These are phyloP conservation scores for Sequoiadendron giganteum DNA, from an alignment of 75 land plant species.

Conservation along the genomic window DNA sequence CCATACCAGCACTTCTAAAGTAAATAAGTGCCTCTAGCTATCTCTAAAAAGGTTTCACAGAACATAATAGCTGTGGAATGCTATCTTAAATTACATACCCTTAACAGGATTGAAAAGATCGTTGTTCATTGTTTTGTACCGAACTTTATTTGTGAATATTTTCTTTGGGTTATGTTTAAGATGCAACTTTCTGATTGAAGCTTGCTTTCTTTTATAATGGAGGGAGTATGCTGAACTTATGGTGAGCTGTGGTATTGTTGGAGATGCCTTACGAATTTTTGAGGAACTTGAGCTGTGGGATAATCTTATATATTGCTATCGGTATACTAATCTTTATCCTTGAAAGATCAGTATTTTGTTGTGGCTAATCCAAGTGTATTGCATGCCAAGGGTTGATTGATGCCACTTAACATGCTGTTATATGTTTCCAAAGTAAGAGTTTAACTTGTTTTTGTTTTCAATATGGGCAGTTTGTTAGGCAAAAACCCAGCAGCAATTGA, in stretches of 20 bases:
- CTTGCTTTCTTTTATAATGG: background rate
- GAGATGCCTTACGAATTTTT: slow-evolving; percentile 86
- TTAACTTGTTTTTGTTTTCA: background rate
- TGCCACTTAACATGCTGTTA: background rate
- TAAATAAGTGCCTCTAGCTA: slow-evolving; percentile 20
- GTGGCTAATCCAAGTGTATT: background rate
- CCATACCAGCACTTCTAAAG: slow-evolving; percentile 76
- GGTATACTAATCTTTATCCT: slow-evolving; percentile 31
- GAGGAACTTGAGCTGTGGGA: slow-evolving; percentile 97
- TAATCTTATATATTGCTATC: slow-evolving; percentile 86
- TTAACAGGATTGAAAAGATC: background rate
- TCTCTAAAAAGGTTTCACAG: background rate
- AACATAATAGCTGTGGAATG: background rate
- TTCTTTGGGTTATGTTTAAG: background rate
- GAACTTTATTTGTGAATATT: background rate
- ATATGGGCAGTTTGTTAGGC: slow-evolving; percentile 54
- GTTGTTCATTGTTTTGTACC: background rate
- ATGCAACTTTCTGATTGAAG: background rate
- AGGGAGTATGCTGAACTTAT: slow-evolving; percentile 88
- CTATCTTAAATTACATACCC: background rate
- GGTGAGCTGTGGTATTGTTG: slow-evolving; percentile 79
- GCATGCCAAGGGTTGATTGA: background rate
- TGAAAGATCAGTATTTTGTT: background rate
- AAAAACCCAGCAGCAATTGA: slow-evolving; percentile 89
- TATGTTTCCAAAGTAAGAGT: background rate